Evolutionary conservation across 176 grass and related monocot genomes (phyloP).

Genomic region (Triticum turgidum): DNA sequence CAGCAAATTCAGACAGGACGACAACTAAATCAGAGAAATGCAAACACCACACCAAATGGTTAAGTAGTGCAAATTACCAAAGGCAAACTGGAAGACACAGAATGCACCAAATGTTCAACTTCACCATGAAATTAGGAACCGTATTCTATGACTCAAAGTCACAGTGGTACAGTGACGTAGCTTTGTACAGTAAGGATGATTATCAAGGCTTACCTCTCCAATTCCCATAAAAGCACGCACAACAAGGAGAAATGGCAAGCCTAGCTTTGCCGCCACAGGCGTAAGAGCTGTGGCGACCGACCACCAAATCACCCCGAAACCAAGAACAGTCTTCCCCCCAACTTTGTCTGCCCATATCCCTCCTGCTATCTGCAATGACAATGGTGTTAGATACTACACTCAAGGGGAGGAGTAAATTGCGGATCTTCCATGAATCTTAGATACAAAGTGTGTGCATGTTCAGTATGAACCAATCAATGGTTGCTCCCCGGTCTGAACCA

Average conservation of each 20-base stretch:
- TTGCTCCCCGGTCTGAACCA: not conserved
- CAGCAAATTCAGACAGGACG: not conserved
- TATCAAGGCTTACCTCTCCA: slow-evolving; percentile 61
- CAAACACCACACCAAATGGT: not conserved
- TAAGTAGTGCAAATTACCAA: not conserved
- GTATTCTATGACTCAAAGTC: not conserved
- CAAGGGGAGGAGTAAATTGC: not conserved
- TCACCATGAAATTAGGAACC: not conserved
- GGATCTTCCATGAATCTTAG: not conserved
- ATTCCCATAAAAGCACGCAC: slow-evolving; percentile 94
- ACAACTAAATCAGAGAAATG: too few species aligned
- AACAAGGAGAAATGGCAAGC: slow-evolving; percentile 86
- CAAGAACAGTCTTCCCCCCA: slow-evolving; percentile 90
- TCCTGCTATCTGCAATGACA: slow-evolving; percentile 69
- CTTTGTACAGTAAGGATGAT: not conserved
- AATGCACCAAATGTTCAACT: not conserved
- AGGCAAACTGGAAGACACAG: not conserved
- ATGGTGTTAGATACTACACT: not conserved
- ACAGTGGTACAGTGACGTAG: not conserved
- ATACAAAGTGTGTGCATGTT: not conserved
- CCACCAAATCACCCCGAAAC: slow-evolving; percentile 92
- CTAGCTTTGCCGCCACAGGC: slow-evolving; percentile 72
- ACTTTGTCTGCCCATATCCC: slow-evolving; percentile 97
- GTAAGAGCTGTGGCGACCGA: slow-evolving; percentile 90
- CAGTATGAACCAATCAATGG: not conserved